A percentile compares a stretch with the other conserved stretches of the same genome.
Evolutionary conservation across 257 asterid genomes (phyloP).

Genomic region (Rauvolfia tetraphylla): DNA sequence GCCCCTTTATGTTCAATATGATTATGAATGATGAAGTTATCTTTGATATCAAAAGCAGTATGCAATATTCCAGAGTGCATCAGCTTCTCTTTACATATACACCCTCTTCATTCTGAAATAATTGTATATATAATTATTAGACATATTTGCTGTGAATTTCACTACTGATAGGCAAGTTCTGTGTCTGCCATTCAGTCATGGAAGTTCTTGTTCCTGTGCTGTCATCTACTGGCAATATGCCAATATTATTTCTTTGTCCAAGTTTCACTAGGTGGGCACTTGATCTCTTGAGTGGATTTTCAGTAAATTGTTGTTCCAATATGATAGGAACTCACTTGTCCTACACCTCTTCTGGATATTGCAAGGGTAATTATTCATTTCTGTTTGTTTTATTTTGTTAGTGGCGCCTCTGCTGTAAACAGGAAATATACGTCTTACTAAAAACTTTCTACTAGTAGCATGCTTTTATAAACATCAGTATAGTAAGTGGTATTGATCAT

Average conservation of each 20-base stretch:
- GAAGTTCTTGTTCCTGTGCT: neutral
- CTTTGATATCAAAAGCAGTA: neutral
- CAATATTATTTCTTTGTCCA: neutral
- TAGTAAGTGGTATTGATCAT: neutral
- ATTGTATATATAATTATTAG: neutral
- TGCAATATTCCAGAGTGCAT: neutral
- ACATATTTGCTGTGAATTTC: neutral
- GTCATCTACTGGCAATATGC: neutral
- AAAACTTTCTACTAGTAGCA: neutral
- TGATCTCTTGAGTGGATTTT: neutral
- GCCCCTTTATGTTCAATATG: neutral
- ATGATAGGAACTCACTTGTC: neutral
- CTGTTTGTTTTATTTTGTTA: neutral
- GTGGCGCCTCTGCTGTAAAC: neutral
- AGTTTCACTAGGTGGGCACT: neutral
- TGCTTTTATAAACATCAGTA: neutral
- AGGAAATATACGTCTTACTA: neutral
- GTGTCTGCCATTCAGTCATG: neutral
- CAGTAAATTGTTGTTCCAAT: neutral
- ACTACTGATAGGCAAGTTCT: neutral
- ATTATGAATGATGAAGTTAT: neutral
- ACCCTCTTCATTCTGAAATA: neutral
- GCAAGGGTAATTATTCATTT: neutral
- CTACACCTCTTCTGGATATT: neutral
- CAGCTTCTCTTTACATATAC: neutral